Base-by-base conservation (phyloP, 2,329 filamentous ascomycete species). In the Xylariaceae sp. region DNA sequence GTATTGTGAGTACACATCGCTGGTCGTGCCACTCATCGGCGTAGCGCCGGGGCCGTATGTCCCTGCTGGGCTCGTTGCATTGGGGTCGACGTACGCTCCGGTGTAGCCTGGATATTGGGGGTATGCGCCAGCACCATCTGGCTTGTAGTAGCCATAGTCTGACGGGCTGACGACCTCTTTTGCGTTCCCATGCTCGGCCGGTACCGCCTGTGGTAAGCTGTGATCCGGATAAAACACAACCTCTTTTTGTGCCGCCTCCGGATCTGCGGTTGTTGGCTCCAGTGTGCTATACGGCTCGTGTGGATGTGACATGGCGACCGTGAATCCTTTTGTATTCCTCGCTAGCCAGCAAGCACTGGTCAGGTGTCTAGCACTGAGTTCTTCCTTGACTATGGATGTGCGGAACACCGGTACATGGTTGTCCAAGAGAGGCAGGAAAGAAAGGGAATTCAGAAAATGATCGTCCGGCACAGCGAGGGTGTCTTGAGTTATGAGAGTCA, bases 211-310 rank as follows among this genome's bases (percentile, higher is more conserved):
- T 9, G 30, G 28, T 15, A 38, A 34, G 31, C 22, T 26, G 26
- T 34, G 41, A 19, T 30, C 24, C 6, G 24, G 39, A 37, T 19
- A 26, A 11, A 8, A 13, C n/a, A 40, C 37, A 9, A 29, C 16
- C 34, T 44, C 18, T 34, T 44, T 44, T 29, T 44, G 42, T n/a
- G 9, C 32, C n/a, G 40, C 29, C 19, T 44, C 42, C 9, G 37
- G 42, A 16, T 44, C 37, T 17, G 16, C 16, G 6, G 30, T 13
- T 7, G 16, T 4, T 8, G 13, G 7, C 30, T n/a, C 30, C 30
- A 32, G 16, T n/a, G 30, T 32, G 13, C 30, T 26, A 26, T 26
- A 26, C 22, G 22, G 22, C 22, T 26, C 6, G 6, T 6, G 6
- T 11, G 22, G 22, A 26, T 26, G 22, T 11, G 22, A 26, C 22